Conservation (phyloP, 1,139 yeast genomes). For the Scheffersomyces titani region DNA sequence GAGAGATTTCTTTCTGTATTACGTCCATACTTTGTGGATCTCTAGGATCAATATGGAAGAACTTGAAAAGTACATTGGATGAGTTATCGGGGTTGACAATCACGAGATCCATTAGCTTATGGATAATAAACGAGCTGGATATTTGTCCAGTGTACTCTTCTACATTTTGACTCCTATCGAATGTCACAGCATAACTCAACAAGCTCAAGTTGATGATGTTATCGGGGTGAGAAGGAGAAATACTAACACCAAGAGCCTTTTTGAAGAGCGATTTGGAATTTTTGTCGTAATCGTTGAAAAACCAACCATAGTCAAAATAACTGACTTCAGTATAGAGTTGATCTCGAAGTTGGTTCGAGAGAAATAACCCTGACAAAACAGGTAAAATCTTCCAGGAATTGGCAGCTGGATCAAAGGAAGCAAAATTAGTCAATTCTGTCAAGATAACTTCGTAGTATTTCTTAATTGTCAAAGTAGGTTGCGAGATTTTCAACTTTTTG, state of each 20-base stretch:
- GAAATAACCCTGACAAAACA: slow-evolving; percentile 53
- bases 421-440: slow-evolving; percentile 38
- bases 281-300: slow-evolving; percentile 36
- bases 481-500: slow-evolving; percentile 57
- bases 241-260: slow-evolving; percentile 23
- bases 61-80: slow-evolving; percentile 16
- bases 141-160: slow-evolving; percentile 24
- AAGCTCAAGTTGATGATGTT: slow-evolving; percentile 32
- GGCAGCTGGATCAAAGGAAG: slow-evolving; percentile 22
- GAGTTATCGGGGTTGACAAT: slow-evolving; percentile 16
- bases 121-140: slow-evolving; percentile 22
- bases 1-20: slow-evolving; percentile 18
- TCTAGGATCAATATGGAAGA: slow-evolving; percentile 15
- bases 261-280: slow-evolving; percentile 23
- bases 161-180: slow-evolving; percentile 23
- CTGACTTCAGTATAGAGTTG: slow-evolving; percentile 28
- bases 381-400: slow-evolving; percentile 62
- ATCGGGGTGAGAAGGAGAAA: slow-evolving; percentile 23
- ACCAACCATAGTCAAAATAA: slow-evolving; percentile 31
- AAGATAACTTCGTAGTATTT: slow-evolving; percentile 50
- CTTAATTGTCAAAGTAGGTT: slow-evolving; percentile 59
- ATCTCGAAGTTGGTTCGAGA: slow-evolving; percentile 42
- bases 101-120: slow-evolving; percentile 22
- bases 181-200: slow-evolving; percentile 35
- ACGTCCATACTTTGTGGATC: slow-evolving; percentile 9